These are phyloP conservation scores for Thermochaetoides thermophila DNA, from an alignment of 495 filamentous ascomycete species.

Conservation along the genomic window DNA sequence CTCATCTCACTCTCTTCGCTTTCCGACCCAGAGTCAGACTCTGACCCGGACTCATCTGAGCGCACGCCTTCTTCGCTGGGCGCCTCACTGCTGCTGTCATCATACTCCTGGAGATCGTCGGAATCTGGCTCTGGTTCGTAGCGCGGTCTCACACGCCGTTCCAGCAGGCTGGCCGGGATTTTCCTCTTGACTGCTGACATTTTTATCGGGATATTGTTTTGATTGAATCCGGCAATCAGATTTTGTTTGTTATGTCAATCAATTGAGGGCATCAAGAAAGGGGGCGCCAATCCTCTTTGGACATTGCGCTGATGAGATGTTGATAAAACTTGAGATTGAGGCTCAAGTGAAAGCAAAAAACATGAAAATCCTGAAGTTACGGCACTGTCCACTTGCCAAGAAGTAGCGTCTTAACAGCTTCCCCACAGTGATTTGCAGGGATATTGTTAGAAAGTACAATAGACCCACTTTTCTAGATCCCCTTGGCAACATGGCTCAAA, in stretches of 20 bases:
- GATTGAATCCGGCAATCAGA: background rate
- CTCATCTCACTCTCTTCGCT: slow-evolving; percentile 16
- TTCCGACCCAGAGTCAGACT: background rate
- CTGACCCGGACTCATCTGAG: slow-evolving; percentile 6
- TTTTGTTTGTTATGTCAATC: background rate
- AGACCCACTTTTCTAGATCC: background rate
- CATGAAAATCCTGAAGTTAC: background rate
- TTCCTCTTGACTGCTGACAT: slow-evolving; percentile 22
- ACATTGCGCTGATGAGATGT: background rate
- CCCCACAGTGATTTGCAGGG: background rate
- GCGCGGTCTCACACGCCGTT: slow-evolving; percentile 44
- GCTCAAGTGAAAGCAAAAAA: background rate
- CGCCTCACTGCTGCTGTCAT: slow-evolving; percentile 15
- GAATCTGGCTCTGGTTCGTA: slow-evolving; percentile 41
- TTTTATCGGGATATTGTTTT: background rate
- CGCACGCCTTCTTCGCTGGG: slow-evolving; percentile 24
- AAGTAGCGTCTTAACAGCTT: background rate
- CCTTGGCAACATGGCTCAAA: too few species aligned
- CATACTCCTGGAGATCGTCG: too few species aligned
- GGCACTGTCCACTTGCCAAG: background rate
- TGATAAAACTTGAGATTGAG: slow-evolving; percentile 1
- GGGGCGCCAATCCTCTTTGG: background rate
- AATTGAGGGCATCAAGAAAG: background rate
- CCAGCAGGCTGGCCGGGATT: slow-evolving; percentile 20
- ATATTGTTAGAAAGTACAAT: background rate